Conservation (phyloP, 1,139 yeast genomes). For the Hyphopichia buzzinii region DNA sequence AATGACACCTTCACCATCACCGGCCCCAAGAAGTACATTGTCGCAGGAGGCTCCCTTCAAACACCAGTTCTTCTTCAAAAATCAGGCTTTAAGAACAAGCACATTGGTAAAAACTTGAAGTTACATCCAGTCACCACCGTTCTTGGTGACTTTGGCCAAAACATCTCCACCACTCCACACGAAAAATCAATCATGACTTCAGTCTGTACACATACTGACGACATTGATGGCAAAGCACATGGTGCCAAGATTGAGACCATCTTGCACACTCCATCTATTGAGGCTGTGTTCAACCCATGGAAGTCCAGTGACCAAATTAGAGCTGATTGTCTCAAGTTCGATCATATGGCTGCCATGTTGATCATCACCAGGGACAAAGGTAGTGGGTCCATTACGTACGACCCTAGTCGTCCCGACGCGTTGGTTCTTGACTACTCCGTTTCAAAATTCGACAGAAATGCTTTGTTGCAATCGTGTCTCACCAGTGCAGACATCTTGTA, state of each 20-base stretch:
- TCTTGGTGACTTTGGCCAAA: constrained; percentile 43
- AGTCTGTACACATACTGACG: constrained; percentile 48
- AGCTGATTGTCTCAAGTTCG: constrained; percentile 36
- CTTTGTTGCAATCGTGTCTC: constrained; percentile 40
- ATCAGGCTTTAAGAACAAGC: constrained; percentile 52
- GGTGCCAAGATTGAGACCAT: constrained; percentile 58
- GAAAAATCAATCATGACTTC: constrained; percentile 51
- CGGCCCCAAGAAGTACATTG: constrained; percentile 48
- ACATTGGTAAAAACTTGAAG: constrained; percentile 54
- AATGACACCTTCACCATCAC: constrained; percentile 34
- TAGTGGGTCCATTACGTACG: constrained; percentile 40
- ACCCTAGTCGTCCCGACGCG: constrained; percentile 34
- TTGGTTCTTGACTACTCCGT: constrained; percentile 41
- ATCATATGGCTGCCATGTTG: constrained; percentile 40
- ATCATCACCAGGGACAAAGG: constrained; percentile 50
- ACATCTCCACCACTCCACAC: constrained; percentile 33
- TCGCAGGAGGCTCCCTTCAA: constrained; percentile 50
- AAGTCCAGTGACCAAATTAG: constrained; percentile 33
- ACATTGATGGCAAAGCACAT: constrained; percentile 55
- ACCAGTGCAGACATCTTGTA: constrained; percentile 48
- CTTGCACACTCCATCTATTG: constrained; percentile 46
- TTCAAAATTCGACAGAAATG: constrained; percentile 42
- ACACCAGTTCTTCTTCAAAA: constrained; percentile 51
- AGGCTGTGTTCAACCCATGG: constrained; percentile 46
- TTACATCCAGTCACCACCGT: constrained; percentile 51